Percentiles rank a stretch among this genome's conserved stretches.
These are phyloP conservation scores for Chlorella vulgaris DNA, from an alignment of 139 green algal species.

Conservation along the genomic window DNA sequence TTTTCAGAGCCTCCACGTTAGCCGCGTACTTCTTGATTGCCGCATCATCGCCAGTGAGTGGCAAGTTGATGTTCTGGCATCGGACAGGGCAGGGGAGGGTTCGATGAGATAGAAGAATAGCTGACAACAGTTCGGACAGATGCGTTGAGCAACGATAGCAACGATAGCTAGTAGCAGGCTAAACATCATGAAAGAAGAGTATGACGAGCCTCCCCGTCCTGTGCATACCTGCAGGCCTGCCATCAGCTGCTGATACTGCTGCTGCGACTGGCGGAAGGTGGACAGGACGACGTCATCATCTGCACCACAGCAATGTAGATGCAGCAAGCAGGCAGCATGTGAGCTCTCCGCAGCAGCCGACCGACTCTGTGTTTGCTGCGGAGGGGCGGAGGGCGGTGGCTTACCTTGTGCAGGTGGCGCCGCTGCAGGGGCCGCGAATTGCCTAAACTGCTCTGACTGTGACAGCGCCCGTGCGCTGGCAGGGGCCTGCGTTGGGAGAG, in stretches of 20 bases:
- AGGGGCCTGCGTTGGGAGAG: slow-evolving; percentile 22
- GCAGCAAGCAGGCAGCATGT: neutral
- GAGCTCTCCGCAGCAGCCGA: neutral
- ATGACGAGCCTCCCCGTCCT: no score
- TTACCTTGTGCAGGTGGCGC: slow-evolving; percentile 17
- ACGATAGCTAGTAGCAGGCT: no score
- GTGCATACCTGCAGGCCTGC: slow-evolving; percentile 58
- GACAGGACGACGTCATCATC: slow-evolving; percentile 57
- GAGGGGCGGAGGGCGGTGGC: no score
- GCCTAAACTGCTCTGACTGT: slow-evolving; percentile 35
- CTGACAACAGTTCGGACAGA: neutral
- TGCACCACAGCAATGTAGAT: neutral
- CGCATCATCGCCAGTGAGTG: slow-evolving; percentile 51
- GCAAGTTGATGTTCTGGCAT: slow-evolving; percentile 54
- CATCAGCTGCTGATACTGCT: slow-evolving; percentile 49
- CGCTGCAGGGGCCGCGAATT: neutral
- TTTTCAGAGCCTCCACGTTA: slow-evolving; percentile 54
- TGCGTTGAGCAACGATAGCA: neutral
- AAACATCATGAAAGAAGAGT: no score
- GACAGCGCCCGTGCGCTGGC: slow-evolving; percentile 20
- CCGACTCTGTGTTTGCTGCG: no score
- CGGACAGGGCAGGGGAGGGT: neutral
- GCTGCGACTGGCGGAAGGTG: slow-evolving; percentile 53
- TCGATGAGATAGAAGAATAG: neutral
- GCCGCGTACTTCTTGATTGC: slow-evolving; percentile 58